A percentile compares a stretch with the other conserved stretches of the same genome.
phyloP scores from a whole-genome alignment of 2,329 filamentous ascomycete genomes.

The Chalara sp. region DNA sequence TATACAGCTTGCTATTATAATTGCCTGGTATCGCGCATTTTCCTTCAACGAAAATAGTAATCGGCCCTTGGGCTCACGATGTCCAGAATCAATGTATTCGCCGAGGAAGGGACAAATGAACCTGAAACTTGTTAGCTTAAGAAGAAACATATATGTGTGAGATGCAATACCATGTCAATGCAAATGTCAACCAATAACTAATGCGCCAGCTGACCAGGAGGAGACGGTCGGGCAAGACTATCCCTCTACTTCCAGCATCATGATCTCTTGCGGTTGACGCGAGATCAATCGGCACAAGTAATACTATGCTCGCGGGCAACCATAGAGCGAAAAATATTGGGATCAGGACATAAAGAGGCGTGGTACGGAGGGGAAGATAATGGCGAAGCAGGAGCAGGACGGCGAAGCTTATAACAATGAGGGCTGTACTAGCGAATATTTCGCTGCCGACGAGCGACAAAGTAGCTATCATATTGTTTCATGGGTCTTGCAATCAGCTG shows the following conservation, averaged over 20 bases:
- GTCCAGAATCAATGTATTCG: constrained; percentile 92
- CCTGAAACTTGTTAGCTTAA: constrained; percentile 39
- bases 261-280: constrained; percentile 75
- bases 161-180: constrained; percentile 73
- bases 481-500: too few relatives aligned
- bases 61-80: constrained; percentile 76
- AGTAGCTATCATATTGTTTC: constrained; percentile 23
- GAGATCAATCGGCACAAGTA: constrained; percentile 92
- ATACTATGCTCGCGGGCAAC: constrained; percentile 81
- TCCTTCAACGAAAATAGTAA: constrained; percentile 77
- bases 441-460: constrained; percentile 68
- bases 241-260: constrained; percentile 64
- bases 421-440: constrained; percentile 67
- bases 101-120: constrained; percentile 86
- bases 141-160: not conserved
- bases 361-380: constrained; percentile 85
- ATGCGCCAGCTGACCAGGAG: constrained; percentile 90
- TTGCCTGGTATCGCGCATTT: constrained; percentile 84
- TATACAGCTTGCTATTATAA: constrained; percentile 63
- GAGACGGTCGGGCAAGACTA: constrained; percentile 77
- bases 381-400: constrained; percentile 81
- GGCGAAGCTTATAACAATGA: constrained; percentile 66
- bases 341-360: constrained; percentile 81
- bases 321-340: constrained; percentile 96
- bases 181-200: constrained; percentile 95